Percentiles rank a stretch among this genome's conserved stretches.
Conservation (phyloP, 192 early-diverging fungal genomes). For the Globomyces pollinis-pini region DNA sequence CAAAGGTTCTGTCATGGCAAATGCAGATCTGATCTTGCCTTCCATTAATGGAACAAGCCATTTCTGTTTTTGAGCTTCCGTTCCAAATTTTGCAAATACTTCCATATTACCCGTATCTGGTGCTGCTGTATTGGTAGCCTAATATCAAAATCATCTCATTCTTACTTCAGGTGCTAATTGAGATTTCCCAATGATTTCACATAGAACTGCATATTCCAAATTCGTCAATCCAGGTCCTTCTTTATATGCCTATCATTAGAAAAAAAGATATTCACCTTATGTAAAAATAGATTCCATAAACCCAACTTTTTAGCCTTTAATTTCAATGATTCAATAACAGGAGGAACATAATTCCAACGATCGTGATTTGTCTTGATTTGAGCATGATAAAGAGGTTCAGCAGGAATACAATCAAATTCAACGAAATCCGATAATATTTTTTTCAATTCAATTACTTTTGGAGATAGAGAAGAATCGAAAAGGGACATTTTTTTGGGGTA, state of each 20-base stretch:
- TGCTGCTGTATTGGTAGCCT: slow-evolving; percentile 32
- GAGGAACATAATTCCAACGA: slow-evolving; percentile 80
- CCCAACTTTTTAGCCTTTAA: slow-evolving; percentile 73
- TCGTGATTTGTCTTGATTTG: slow-evolving; percentile 61
- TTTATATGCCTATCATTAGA: no score
- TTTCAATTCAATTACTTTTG: slow-evolving; percentile 26
- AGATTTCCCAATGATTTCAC: slow-evolving; percentile 82
- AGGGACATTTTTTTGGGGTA: background rate
- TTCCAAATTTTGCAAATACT: slow-evolving; percentile 94
- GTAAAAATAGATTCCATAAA: slow-evolving; percentile 94
- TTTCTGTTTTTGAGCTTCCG: slow-evolving; percentile 65
- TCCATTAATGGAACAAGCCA: slow-evolving; percentile 71
- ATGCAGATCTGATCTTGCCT: slow-evolving; percentile 90
- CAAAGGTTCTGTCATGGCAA: slow-evolving; percentile 96
- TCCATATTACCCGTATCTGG: slow-evolving; percentile 99
- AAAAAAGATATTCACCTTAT: no score
- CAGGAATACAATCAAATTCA: slow-evolving; percentile 87
- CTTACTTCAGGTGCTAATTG: slow-evolving; percentile 71
- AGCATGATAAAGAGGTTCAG: slow-evolving; percentile 63
- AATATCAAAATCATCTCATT: no score
- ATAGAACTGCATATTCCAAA: slow-evolving; percentile 88
- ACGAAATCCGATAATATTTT: slow-evolving; percentile 35
- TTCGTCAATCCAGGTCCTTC: slow-evolving; percentile 86
- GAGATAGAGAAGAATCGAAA: slow-evolving; percentile 14
- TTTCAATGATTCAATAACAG: slow-evolving; percentile 85